Conservation (phyloP, 2,329 filamentous ascomycete genomes). For the Cladosporium sphaerospermum region DNA sequence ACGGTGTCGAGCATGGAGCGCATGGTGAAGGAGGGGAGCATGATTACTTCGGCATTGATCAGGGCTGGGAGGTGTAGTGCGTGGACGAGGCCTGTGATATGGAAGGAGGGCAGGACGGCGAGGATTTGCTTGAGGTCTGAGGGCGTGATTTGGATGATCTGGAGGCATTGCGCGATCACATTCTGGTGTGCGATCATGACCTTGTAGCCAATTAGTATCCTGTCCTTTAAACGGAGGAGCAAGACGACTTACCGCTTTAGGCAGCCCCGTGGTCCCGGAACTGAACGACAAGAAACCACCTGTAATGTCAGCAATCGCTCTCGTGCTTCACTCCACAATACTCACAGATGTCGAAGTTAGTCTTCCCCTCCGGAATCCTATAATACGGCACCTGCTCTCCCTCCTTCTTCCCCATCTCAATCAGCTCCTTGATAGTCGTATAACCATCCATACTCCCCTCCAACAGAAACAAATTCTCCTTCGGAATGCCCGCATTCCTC, state of each 20-base stretch:
- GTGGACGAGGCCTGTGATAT: constrained; percentile 59
- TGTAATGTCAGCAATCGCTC: neutral
- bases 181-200: constrained; percentile 51
- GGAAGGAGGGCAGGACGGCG: constrained; percentile 55
- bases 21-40: constrained; percentile 61
- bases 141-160: constrained; percentile 49
- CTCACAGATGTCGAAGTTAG: constrained; percentile 49
- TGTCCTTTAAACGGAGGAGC: too few species aligned
- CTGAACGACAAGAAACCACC: constrained; percentile 46
- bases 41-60: constrained; percentile 60
- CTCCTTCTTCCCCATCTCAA: constrained; percentile 37
- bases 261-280: constrained; percentile 45
- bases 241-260: constrained; percentile 37
- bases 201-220: too few species aligned
- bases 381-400: constrained; percentile 43
- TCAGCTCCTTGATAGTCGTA: constrained; percentile 42
- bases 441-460: constrained; percentile 49
- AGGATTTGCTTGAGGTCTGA: constrained; percentile 46
- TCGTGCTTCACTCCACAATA: neutral
- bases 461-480: constrained; percentile 50
- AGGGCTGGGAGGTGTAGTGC: constrained; percentile 57
- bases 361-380: constrained; percentile 46
- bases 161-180: constrained; percentile 56
- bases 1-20: constrained; percentile 50
- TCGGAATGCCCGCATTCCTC: constrained; percentile 47